phyloP scores from a whole-genome alignment of 2,329 filamentous ascomycete species.

The Alternaria hordeiaustralica region DNA sequence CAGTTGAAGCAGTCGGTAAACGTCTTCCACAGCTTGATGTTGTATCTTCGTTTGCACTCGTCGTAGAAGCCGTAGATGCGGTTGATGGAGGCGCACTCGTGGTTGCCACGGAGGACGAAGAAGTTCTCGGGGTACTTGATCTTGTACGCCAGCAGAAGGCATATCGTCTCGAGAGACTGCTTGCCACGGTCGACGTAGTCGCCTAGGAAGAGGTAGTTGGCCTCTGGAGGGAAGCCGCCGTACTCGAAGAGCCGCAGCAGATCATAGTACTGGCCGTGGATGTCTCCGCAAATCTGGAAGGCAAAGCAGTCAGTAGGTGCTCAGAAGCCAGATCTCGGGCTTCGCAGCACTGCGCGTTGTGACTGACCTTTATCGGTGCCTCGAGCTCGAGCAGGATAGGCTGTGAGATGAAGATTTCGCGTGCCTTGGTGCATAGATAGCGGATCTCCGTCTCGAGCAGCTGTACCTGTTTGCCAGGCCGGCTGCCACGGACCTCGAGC shows the following conservation, averaged over 20 bases:
- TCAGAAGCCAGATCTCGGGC: constrained; percentile 2
- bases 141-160: constrained; percentile 95
- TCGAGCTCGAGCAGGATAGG: constrained; percentile 97
- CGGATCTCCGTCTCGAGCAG: constrained; percentile 95
- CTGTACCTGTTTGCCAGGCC: constrained; percentile 98
- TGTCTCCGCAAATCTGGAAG: constrained; percentile 93
- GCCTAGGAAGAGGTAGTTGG: constrained; percentile 99
- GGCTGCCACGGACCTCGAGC: constrained; percentile 95
- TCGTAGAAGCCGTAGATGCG: constrained; percentile 99
- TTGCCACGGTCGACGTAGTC: constrained; percentile 99
- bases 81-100: constrained; percentile 98
- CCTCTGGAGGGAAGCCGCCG: constrained; percentile 95
- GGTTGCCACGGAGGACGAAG: constrained; percentile 97
- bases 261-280: constrained; percentile 99
- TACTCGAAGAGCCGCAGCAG: constrained; percentile 97
- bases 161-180: constrained; percentile 98
- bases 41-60: constrained; percentile 98
- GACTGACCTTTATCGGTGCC: constrained; percentile 93
- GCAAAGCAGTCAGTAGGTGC: constrained; percentile 18
- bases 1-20: constrained; percentile 99
- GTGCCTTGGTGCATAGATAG: constrained; percentile 96
- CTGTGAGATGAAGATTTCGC: constrained; percentile 99
- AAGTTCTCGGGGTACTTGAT: constrained; percentile 99
- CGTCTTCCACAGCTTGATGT: constrained; percentile 99
- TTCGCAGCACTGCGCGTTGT: constrained; percentile 1